Evolutionary conservation across 2,329 filamentous ascomycete species (phyloP), one percentile per base, ranked within the genome.

Genomic region (Periconia macrospinosa): DNA sequence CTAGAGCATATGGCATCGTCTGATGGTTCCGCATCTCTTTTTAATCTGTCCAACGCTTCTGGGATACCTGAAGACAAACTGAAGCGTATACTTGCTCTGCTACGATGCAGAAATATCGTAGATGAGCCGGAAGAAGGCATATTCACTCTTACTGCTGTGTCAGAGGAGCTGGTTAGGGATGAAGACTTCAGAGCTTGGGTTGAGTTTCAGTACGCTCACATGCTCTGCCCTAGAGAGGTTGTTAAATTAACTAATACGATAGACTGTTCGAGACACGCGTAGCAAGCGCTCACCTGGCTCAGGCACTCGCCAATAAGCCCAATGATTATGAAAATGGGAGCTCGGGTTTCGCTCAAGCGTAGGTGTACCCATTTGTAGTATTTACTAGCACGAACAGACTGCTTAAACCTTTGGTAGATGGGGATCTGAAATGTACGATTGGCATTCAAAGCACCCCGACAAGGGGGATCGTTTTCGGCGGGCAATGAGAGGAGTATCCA

Each of bases 241-340:
- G n/a, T 15, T 11, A 9, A 11, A 15, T 45, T 15, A 11, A 18
- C 42, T 45, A 45, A 45, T 45, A 20, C 5, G 9, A 6, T n/a
- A 45, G 42, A 20, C 30, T 50, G 13, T 50, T 50, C 30, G 48
- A 50, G 48, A 50, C 48, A 7, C 13, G 48, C 14, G 48, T 50
- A 10, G 48, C 48, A 27, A 50, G 48, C 17, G 48, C 48, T 19
- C 48, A 50, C 40, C 48, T 50, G n/a, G 41, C 48, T 9, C 14
- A 50, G 18, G 20, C 48, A 40, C 41, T 50, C 15, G 30, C 30
- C 30, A 45, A 37, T 6, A 50, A 50, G 19, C 48, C 48, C 10
- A 50, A 50, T 37, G 23, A 35, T 17, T 50, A 37, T 40, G 11
- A 9, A 10, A 45, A 23, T 5, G 48, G 48, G 27, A 45, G 11